Percentiles rank a stretch among this genome's conserved stretches.
Evolutionary conservation across 352 stramenopile genomes (phyloP).

Genomic region (Phytopythium montanum): DNA sequence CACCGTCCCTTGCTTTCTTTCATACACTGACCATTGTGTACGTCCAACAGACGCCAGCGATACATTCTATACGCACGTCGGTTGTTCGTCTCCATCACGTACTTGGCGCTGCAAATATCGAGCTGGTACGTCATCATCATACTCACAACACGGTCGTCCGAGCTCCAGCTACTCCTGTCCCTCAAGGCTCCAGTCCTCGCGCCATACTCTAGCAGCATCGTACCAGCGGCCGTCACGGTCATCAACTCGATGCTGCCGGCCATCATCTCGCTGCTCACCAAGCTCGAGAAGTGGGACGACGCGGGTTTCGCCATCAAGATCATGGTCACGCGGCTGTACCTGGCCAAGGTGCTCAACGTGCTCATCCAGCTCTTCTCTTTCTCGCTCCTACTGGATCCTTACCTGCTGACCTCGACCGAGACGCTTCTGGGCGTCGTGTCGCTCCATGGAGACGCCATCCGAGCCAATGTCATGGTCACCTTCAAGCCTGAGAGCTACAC

Average conservation of each 20-base stretch:
- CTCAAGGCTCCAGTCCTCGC: constrained; percentile 36
- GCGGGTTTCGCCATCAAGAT: constrained; percentile 77
- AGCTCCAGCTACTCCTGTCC: constrained; percentile 50
- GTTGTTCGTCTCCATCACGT: constrained; percentile 46
- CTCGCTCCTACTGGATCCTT: constrained; percentile 60
- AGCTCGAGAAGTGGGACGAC: constrained; percentile 76
- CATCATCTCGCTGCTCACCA: constrained; percentile 60
- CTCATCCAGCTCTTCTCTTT: constrained; percentile 80
- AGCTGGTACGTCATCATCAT: constrained; percentile 74
- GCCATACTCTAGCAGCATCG: constrained; percentile 54
- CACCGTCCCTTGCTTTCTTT: too few relatives aligned
- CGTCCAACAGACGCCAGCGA: constrained; percentile 33
- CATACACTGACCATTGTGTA: not conserved
- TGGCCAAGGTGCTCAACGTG: constrained; percentile 84
- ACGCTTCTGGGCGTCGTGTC: constrained; percentile 30
- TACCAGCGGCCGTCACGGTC: constrained; percentile 63
- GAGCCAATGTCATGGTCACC: constrained; percentile 60
- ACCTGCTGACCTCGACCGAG: constrained; percentile 41
- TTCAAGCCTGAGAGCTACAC: constrained; percentile 49
- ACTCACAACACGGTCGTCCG: constrained; percentile 61
- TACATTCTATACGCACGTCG: constrained; percentile 57
- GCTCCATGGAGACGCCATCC: constrained; percentile 37
- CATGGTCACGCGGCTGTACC: constrained; percentile 74
- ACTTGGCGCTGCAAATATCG: constrained; percentile 55
- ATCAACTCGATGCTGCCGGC: constrained; percentile 72